Evolutionary conservation across 129 eudicot genomes (phyloP).

Genomic region (Cynara cardunculus): DNA sequence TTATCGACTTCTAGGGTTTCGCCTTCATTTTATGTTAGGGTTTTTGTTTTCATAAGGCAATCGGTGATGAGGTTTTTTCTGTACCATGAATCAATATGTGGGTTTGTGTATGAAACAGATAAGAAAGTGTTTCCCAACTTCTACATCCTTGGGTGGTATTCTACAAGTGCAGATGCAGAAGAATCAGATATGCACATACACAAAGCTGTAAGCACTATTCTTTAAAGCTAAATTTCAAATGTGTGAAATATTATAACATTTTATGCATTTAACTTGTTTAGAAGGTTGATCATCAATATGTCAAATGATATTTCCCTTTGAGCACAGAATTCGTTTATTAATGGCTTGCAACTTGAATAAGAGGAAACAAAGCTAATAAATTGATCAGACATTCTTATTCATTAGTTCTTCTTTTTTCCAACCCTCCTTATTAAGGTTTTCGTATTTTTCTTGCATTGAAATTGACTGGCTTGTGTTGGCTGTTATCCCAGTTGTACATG

Average conservation of each 20-base stretch:
- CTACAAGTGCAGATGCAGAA: constrained; percentile 89
- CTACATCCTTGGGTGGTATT: constrained; percentile 95
- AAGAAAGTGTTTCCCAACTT: constrained; percentile 94
- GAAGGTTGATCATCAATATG: neutral
- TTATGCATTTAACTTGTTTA: neutral
- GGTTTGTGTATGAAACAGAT: constrained; percentile 43
- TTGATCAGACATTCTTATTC: too few species aligned
- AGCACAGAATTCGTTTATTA: neutral
- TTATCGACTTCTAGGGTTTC: constrained; percentile 16
- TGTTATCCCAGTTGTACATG: too few species aligned
- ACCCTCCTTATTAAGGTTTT: too few species aligned
- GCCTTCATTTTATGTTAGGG: neutral
- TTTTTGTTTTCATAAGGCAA: neutral
- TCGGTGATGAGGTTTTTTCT: neutral
- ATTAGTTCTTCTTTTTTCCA: too few species aligned
- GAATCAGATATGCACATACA: constrained; percentile 92
- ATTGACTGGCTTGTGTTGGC: too few species aligned
- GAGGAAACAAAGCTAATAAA: too few species aligned
- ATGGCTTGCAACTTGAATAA: too few species aligned
- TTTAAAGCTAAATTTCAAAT: neutral
- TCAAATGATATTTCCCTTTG: neutral
- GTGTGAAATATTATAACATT: neutral
- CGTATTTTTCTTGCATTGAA: too few species aligned
- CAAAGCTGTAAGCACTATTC: constrained; percentile 63
- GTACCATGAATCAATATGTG: neutral